A percentile compares a stretch with the other conserved stretches of the same genome.
These are phyloP conservation scores for Xylariaceae sp. DNA, from an alignment of 2,329 filamentous ascomycete species.

Conservation along the genomic window DNA sequence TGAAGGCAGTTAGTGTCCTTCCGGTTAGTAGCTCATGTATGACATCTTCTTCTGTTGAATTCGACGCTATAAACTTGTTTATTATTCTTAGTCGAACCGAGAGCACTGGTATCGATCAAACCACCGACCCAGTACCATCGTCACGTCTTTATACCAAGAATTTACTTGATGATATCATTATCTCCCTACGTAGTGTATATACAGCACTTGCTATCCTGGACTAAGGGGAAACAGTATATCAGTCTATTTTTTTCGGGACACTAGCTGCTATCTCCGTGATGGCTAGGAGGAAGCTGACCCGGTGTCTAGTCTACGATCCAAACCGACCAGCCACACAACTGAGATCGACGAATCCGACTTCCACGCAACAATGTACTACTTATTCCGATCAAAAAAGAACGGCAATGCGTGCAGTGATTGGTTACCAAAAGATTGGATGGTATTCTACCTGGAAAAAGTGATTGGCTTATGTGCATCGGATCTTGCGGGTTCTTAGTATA, in stretches of 20 bases:
- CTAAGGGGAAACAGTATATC: neutral
- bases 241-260: neutral
- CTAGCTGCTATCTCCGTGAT: neutral
- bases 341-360: no score
- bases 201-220: neutral
- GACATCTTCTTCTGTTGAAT: neutral
- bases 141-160: neutral
- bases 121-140: neutral
- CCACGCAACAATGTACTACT: no score
- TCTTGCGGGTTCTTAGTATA: neutral
- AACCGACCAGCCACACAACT: neutral
- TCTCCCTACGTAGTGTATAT: neutral
- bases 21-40: neutral
- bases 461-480: no score
- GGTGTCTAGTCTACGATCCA: neutral
- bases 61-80: neutral
- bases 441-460: neutral
- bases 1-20: neutral
- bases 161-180: neutral
- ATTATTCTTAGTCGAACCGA: neutral
- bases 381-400: no score
- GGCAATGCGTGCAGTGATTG: neutral
- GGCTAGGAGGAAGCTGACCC: neutral
- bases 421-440: neutral
- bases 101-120: neutral